Conservation (phyloP, 2,329 filamentous ascomycete genomes). For the Aspergillus phoenicis region DNA sequence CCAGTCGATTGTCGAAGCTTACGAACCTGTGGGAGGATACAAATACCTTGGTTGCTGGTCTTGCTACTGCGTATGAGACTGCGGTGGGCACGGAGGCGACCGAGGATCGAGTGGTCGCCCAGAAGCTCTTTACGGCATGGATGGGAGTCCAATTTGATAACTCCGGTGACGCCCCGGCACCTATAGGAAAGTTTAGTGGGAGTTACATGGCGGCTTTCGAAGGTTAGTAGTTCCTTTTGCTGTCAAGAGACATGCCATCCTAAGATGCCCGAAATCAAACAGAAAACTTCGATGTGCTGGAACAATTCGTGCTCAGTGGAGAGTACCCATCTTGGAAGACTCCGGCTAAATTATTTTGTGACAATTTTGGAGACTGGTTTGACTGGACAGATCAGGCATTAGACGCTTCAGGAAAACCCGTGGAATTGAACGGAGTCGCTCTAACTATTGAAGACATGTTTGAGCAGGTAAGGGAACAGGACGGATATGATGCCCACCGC, state of each 20-base stretch:
- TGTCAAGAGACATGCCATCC: neutral
- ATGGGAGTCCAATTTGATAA: neutral
- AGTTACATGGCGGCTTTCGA: neutral
- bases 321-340: neutral
- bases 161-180: neutral
- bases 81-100: neutral
- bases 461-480: too few relatives aligned
- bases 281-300: neutral
- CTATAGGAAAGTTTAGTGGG: neutral
- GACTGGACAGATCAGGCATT: neutral
- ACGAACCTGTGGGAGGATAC: neutral
- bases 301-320: neutral
- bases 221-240: neutral
- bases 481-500: too few relatives aligned
- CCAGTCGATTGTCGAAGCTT: neutral
- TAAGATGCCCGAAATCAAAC: neutral
- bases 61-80: neutral
- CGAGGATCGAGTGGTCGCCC: neutral
- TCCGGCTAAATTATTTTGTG: neutral
- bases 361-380: neutral
- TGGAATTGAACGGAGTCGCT: neutral
- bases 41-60: neutral
- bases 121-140: neutral
- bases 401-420: neutral
- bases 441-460: too few relatives aligned